phyloP scores from a whole-genome alignment of 352 stramenopile species.

The Phytophthora crassamura region DNA sequence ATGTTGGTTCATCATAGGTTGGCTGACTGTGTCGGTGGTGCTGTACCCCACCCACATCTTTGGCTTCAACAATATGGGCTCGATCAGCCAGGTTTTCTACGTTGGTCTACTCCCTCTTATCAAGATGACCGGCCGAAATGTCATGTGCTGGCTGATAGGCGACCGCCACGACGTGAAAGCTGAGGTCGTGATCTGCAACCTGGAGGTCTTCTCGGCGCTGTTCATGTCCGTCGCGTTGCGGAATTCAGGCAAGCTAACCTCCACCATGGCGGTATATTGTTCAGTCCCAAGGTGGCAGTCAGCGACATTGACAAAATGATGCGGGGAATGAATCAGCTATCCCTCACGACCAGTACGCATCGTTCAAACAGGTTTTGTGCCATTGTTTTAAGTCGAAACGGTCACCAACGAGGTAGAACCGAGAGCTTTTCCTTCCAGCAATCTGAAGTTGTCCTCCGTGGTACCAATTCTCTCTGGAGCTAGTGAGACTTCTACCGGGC shows the following conservation, averaged over 20 bases:
- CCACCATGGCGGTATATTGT: neutral
- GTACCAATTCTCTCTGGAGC: no score
- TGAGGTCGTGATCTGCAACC: conserved; percentile 9
- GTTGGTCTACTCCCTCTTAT: conserved; percentile 3
- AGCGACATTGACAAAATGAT: conserved; percentile 9
- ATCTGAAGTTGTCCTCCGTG: no score
- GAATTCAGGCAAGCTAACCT: neutral
- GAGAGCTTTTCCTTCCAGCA: no score
- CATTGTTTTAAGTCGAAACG: neutral
- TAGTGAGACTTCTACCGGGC: no score
- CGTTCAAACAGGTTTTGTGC: neutral
- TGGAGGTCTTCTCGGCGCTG: conserved; percentile 5
- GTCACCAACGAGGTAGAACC: neutral
- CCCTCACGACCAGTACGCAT: neutral
- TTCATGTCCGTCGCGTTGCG: conserved; percentile 11
- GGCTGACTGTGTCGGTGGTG: neutral
- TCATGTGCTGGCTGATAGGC: conserved; percentile 6
- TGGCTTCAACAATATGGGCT: neutral
- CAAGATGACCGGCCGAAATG: conserved; percentile 1
- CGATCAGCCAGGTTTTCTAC: neutral
- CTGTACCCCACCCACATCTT: neutral
- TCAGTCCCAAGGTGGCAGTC: neutral
- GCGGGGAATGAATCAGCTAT: neutral
- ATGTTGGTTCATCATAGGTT: neutral
- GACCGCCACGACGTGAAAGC: conserved; percentile 3